Evolutionary conservation across 73 alveolate species (phyloP), one percentile per base, ranked within the genome.

Genomic region (Paramecium bursaria): DNA sequence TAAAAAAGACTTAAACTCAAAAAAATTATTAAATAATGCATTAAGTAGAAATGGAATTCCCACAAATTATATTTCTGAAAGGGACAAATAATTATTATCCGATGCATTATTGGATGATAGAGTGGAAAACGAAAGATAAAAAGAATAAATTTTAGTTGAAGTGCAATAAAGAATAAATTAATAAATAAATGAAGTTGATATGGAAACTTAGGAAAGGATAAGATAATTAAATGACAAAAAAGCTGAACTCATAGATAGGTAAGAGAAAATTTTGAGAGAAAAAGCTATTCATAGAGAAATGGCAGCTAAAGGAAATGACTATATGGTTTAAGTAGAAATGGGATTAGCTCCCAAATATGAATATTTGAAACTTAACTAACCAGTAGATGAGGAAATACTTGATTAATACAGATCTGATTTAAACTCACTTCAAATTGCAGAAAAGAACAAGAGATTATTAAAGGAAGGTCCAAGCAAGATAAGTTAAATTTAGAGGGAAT

Each of bases 291-390:
- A 91, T 51, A 79, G 85, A 26, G 96, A 85, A 46, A 33, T 91
- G 23, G 54, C 76, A 86, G 55, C 77, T 48, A 74, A 92, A 67
- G 96, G 96, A 14, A 21, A 88, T 4, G 94, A 91, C 27, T 91
- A 85, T 51, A 75, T 88, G 31, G 29, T 94, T 15, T 92, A 91
- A 50, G 50, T 91, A 26, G 96, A 91, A 46, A 67, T 91, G 0
- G 96, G 96, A 10, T 88, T 85, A 50, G 96, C 94, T n/a, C 94
- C 96, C 3, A 94, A 94, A 3, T 49, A 88, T 10, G 96, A 91
- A 52, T 87, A 87, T 47, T 88, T 88, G 0, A 87, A 75, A 15
- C 82, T 85, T 21, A 91, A 88, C 54, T 75, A 85, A 3, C 14
- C 30, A 21, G 39, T 82, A 33, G 91, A 74, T 52, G 87, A 75